Evolutionary conservation across 2,329 filamentous ascomycete species (phyloP).

Genomic region (Talaromyces albobiverticillius): DNA sequence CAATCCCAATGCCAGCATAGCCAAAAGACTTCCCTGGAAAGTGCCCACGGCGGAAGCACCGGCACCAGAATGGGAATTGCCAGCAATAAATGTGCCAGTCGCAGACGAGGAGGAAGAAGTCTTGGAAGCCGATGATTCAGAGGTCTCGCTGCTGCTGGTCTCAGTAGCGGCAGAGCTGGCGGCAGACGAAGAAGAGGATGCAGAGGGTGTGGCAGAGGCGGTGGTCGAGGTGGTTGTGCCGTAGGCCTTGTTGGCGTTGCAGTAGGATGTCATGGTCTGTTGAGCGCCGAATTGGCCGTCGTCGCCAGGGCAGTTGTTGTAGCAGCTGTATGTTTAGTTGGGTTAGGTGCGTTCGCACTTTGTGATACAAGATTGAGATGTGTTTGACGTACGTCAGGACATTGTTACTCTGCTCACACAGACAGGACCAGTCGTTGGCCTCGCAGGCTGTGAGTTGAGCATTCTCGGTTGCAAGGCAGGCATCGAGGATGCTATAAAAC

Average conservation of each 20-base stretch:
- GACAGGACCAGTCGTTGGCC: slow-evolving; percentile 53
- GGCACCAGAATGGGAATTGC: neutral
- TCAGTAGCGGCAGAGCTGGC: slow-evolving; percentile 16
- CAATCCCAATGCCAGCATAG: slow-evolving; percentile 21
- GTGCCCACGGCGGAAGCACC: slow-evolving; percentile 16
- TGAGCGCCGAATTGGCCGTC: slow-evolving; percentile 31
- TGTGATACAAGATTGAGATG: slow-evolving; percentile 12
- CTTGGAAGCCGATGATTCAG: too few relatives aligned
- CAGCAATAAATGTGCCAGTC: neutral
- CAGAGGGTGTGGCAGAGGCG: slow-evolving; percentile 5
- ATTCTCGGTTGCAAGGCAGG: slow-evolving; percentile 44
- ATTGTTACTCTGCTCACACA: slow-evolving; percentile 56
- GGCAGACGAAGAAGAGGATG: slow-evolving; percentile 17
- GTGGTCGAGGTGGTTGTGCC: slow-evolving; percentile 20
- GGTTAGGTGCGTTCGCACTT: neutral
- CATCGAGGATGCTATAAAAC: slow-evolving; percentile 45
- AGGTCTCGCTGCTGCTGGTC: slow-evolving; percentile 16
- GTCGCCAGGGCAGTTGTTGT: slow-evolving; percentile 61
- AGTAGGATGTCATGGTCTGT: slow-evolving; percentile 36
- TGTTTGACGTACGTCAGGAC: slow-evolving; percentile 46
- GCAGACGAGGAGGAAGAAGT: neutral
- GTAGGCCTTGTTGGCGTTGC: slow-evolving; percentile 42
- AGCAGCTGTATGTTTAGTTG: slow-evolving; percentile 50
- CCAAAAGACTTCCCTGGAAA: slow-evolving; percentile 24
- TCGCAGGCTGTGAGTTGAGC: slow-evolving; percentile 43